Conservation (phyloP, 2,329 filamentous ascomycete species). For the Aspergillus sp. region DNA sequence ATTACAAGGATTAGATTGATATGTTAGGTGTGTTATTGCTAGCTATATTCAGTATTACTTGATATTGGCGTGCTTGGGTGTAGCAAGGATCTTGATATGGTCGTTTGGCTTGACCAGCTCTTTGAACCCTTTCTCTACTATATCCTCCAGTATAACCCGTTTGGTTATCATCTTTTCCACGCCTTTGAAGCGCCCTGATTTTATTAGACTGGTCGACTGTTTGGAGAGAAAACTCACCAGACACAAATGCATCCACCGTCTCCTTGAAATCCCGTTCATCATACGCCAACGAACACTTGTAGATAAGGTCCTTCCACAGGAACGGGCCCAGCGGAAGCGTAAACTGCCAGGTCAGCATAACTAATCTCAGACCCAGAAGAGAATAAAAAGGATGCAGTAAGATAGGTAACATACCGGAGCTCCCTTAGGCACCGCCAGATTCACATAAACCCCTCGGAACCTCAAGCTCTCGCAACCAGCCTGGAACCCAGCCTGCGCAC, state of each 20-base stretch:
- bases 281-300: constrained; percentile 13
- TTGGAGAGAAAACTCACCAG: not conserved
- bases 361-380: not conserved
- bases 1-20: constrained; percentile 13
- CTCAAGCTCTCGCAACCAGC: constrained; percentile 5
- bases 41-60: too few species aligned
- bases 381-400: too few species aligned
- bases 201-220: not conserved
- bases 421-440: constrained; percentile 9
- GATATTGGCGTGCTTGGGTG: not conserved
- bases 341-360: not conserved
- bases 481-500: constrained; percentile 7
- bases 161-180: constrained; percentile 14
- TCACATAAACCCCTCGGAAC: constrained; percentile 13
- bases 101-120: constrained; percentile 14
- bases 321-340: constrained; percentile 4
- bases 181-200: constrained; percentile 10
- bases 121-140: constrained; percentile 13
- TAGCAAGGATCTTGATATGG: constrained; percentile 16
- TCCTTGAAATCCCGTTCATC: constrained; percentile 10
- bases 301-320: constrained; percentile 9
- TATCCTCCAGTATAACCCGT: constrained; percentile 7
- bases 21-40: not conserved
- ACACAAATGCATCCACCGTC: constrained; percentile 10
- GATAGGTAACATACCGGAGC: not conserved